Conservation (phyloP, 2,329 filamentous ascomycete species). For the Lasiodiplodia sp. region DNA sequence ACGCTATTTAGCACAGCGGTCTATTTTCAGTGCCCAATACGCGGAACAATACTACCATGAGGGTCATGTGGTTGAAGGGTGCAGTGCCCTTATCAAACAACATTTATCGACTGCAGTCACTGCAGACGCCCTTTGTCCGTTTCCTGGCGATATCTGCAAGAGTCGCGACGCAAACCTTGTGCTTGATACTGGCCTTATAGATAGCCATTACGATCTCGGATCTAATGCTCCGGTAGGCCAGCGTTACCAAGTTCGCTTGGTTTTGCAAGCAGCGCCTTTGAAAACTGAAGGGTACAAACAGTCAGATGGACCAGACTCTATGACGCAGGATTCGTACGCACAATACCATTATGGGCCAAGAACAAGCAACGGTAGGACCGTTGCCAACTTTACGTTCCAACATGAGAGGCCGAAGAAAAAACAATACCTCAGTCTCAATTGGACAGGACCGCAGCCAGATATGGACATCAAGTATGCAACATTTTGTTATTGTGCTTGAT, state of each 20-base stretch:
- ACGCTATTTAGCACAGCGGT: not conserved
- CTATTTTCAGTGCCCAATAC: not conserved
- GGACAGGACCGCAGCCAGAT: too few relatives aligned
- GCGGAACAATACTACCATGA: conserved; percentile 21
- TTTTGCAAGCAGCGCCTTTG: not conserved
- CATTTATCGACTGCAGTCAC: not conserved
- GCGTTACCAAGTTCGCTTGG: conserved; percentile 29
- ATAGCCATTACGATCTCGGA: conserved; percentile 36
- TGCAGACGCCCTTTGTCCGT: conserved; percentile 34
- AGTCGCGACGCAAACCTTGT: conserved; percentile 32
- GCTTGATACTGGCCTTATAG: conserved; percentile 37
- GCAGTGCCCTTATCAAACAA: conserved; percentile 33
- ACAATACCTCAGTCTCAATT: too few relatives aligned
- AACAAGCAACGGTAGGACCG: too few relatives aligned
- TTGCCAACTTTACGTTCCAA: too few relatives aligned
- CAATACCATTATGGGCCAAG: too few relatives aligned
- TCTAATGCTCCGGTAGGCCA: conserved; percentile 36
- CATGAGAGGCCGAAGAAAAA: too few relatives aligned
- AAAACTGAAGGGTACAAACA: not conserved
- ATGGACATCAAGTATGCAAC: too few relatives aligned
- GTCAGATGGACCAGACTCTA: not conserved
- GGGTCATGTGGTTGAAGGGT: conserved; percentile 31
- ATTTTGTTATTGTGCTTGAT: too few relatives aligned
- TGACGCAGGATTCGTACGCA: conserved; percentile 20
- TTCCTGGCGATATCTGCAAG: conserved; percentile 34